A percentile compares a stretch with the other conserved stretches of the same genome.
phyloP scores from a whole-genome alignment of 106 monocot genomes.

The Platanthera guangdongensis region DNA sequence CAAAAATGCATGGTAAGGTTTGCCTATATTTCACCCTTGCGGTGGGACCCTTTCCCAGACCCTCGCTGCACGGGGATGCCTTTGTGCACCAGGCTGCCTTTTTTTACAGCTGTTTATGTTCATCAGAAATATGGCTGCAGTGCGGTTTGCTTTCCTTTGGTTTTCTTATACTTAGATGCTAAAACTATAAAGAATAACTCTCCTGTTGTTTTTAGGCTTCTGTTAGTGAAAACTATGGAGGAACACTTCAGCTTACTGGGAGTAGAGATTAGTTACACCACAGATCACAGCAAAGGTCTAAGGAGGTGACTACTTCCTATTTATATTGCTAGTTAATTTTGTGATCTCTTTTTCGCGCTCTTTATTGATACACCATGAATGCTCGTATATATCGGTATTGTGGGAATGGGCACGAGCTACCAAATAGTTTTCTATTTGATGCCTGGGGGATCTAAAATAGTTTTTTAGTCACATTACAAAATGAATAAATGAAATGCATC shows the following conservation, averaged over 20 bases:
- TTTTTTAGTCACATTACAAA: no score
- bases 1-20: no score
- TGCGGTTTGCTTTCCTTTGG: not conserved
- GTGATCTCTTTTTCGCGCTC: not conserved
- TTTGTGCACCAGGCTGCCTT: not conserved
- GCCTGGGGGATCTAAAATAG: no score
- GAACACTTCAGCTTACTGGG: slow-evolving; percentile 1
- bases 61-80: not conserved
- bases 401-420: no score
- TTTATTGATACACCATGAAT: no score
- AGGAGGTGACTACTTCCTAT: slow-evolving; percentile 1
- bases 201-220: not conserved
- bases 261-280: not conserved
- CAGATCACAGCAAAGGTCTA: not conserved
- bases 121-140: not conserved
- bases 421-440: no score
- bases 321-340: not conserved
- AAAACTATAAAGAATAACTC: not conserved
- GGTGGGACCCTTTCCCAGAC: no score
- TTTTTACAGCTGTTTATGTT: not conserved
- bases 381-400: no score
- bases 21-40: no score
- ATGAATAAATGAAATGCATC: no score
- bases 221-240: slow-evolving; percentile 10
- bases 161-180: not conserved